Base-by-base conservation (phyloP, 345 rosid species). In the Ailanthus altissimus region DNA sequence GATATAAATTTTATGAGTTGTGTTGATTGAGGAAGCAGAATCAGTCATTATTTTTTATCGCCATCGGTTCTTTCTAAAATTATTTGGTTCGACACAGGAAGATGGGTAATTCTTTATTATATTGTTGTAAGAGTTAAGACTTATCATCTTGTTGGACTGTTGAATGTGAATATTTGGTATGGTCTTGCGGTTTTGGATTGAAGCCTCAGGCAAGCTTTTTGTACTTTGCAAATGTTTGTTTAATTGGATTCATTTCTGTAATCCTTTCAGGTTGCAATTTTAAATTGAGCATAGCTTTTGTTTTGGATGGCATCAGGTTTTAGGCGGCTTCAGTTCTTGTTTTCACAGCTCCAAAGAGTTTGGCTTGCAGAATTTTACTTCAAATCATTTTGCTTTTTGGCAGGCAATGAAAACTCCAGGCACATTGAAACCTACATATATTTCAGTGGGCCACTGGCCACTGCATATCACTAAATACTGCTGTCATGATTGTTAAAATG, bases 371-470 rank as follows among this genome's bases (percentile, higher is more conserved):
- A 42, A 32, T 16, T 67, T 47, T 57, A 10, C 69, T 50, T 56
- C 5, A 58, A 43, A 23, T 72, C 57, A 1, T 32, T 66, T 5
- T 51, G 58, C 49, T 58, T 18, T 68, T 74, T 46, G 25, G 67
- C 85, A 93, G 99, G 98, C 92, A 40, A 80, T 90, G 85, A 83
- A 89, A 77, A 84, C 86, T 56, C 73, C 79, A 63, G 85, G 80
- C 78, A 82, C 94, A 16, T 51, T 83, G 66, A 95, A 85, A 81
- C 98, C 99, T 47, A 85, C 92, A 79, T 95, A 86, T 76, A 72
- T 95, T 74, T 95, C 98, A 32, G 74, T 90, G 69, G 99, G 99
- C 64, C 94, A 93, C 79, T 72, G 99, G 99, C 64, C 94, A 93
- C 79, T 90, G 89, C 67, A 69, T 93, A 57, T 92, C 98, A 51